Percentiles rank a stretch among this genome's conserved stretches.
phyloP scores from a whole-genome alignment of 352 stramenopile species.

The Peronosclerospora sorghi region DNA sequence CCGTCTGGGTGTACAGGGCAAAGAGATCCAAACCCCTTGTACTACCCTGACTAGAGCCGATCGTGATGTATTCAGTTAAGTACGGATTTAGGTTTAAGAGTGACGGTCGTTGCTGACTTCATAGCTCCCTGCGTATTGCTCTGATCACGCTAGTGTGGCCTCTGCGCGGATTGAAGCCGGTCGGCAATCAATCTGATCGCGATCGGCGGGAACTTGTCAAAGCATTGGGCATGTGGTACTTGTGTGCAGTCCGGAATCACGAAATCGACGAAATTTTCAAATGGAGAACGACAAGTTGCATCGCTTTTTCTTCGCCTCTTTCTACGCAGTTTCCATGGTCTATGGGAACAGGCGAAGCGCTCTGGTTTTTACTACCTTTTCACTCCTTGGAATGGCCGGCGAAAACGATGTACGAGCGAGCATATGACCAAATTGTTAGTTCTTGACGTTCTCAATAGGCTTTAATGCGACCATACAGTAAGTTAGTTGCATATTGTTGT shows the following conservation, averaged over 20 bases:
- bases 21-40: too few relatives aligned
- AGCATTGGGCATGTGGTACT: constrained; percentile 76
- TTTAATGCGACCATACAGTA: constrained; percentile 87
- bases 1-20: too few relatives aligned
- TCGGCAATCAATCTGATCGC: too few relatives aligned
- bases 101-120: too few relatives aligned
- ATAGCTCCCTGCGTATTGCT: too few relatives aligned
- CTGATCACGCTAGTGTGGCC: too few relatives aligned
- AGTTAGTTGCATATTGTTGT: constrained; percentile 87
- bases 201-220: constrained; percentile 69
- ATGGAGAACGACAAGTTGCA: constrained; percentile 28
- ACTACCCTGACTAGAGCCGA: too few relatives aligned
- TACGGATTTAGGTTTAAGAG: too few relatives aligned
- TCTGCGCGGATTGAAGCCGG: too few relatives aligned
- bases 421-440: constrained; percentile 85
- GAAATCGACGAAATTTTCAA: constrained; percentile 12
- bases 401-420: constrained; percentile 65
- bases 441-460: constrained; percentile 74
- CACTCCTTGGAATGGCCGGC: constrained; percentile 48
- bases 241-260: constrained; percentile 22
- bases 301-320: too few relatives aligned
- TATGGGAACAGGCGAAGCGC: constrained; percentile 54
- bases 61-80: too few relatives aligned
- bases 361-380: constrained; percentile 88
- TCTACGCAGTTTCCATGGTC: constrained; percentile 1